Percentiles rank a stretch among this genome's conserved stretches.
Evolutionary conservation across 192 early-diverging fungal species (phyloP).

Genomic region (Anaeromyces robustus): DNA sequence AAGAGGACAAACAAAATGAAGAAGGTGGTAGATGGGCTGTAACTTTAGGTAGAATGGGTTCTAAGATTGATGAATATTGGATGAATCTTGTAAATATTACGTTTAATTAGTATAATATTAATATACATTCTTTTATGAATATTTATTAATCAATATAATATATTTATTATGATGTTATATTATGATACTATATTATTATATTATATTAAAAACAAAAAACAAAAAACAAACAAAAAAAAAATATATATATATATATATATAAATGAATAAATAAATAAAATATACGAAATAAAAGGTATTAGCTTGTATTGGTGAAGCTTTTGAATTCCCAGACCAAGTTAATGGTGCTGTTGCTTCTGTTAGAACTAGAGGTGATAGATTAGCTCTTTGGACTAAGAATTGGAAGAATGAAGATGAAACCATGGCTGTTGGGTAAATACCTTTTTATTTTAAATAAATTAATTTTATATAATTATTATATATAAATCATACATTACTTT

Average conservation of each 20-base stretch:
- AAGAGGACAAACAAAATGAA: constrained; percentile 2
- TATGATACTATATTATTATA: too few species aligned
- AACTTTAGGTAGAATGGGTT: neutral
- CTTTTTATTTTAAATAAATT: neutral
- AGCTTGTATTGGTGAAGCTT: constrained; percentile 76
- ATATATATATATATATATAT: too few species aligned
- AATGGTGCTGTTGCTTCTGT: constrained; percentile 79
- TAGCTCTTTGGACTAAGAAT: constrained; percentile 69
- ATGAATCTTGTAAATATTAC: constrained; percentile 1
- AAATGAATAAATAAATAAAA: neutral
- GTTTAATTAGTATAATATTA: too few species aligned
- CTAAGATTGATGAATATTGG: constrained; percentile 2
- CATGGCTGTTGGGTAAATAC: constrained; percentile 32
- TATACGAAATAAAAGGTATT: constrained; percentile 38
- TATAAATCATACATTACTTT: too few species aligned
- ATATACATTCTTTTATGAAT: too few species aligned
- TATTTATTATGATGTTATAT: too few species aligned
- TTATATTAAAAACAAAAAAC: too few species aligned
- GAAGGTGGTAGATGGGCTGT: neutral
- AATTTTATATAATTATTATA: too few species aligned
- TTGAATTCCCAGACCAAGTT: constrained; percentile 60
- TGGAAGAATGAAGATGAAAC: constrained; percentile 29
- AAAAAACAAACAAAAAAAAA: too few species aligned
- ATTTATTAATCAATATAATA: too few species aligned
- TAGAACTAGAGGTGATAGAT: constrained; percentile 64